Percentiles rank a stretch among this genome's conserved stretches.
phyloP scores from a whole-genome alignment of 169 alveolate species.

The Neospora caninum region DNA sequence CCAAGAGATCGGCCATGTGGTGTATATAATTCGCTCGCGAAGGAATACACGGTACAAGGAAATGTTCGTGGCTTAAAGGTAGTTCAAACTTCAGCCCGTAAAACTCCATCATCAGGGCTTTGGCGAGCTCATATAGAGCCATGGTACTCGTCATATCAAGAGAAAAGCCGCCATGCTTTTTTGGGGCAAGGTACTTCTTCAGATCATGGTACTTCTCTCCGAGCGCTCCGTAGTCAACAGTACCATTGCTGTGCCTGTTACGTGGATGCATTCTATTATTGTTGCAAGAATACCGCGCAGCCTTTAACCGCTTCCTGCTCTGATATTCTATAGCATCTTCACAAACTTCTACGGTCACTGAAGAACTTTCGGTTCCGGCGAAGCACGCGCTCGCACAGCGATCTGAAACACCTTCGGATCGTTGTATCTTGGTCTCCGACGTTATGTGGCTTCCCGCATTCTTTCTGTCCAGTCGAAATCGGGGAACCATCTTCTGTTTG shows the following conservation, averaged over 20 bases:
- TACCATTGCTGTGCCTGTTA: slow-evolving; percentile 28
- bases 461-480: background rate
- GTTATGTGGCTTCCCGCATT: background rate
- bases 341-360: background rate
- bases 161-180: background rate
- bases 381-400: background rate
- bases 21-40: slow-evolving; percentile 76
- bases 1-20: slow-evolving; percentile 72
- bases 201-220: slow-evolving; percentile 31
- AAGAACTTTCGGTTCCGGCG: background rate
- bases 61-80: slow-evolving; percentile 2
- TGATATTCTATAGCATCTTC: background rate
- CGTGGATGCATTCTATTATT: slow-evolving; percentile 67
- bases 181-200: background rate
- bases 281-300: slow-evolving; percentile 55
- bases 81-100: slow-evolving; percentile 41
- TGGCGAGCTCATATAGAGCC: slow-evolving; percentile 25
- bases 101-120: slow-evolving; percentile 21
- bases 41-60: slow-evolving; percentile 74
- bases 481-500: background rate
- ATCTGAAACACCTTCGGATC: background rate
- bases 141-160: background rate
- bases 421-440: background rate
- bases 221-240: slow-evolving; percentile 38
- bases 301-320: background rate